Evolutionary conservation across 2,329 filamentous ascomycete species (phyloP).

Genomic region (Monilinia fructigena): DNA sequence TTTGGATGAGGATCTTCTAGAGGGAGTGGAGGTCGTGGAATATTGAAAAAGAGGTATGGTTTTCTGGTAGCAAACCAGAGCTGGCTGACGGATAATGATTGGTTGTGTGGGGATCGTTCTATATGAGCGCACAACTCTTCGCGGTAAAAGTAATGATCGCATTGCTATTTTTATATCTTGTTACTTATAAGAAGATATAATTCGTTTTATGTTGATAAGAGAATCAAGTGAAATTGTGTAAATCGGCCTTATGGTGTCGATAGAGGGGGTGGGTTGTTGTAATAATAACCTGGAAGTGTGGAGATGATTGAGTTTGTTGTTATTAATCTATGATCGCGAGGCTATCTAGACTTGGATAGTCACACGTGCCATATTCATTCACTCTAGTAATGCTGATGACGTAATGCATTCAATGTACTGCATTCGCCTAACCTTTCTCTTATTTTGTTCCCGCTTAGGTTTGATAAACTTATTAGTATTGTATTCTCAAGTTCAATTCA

Average conservation of each 20-base stretch:
- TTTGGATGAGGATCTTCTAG: constrained; percentile 6
- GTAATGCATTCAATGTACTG: background rate
- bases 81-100: background rate
- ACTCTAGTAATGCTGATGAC: background rate
- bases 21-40: background rate
- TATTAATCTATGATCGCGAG: too few relatives aligned
- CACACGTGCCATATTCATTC: too few relatives aligned
- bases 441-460: too few relatives aligned
- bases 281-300: too few relatives aligned
- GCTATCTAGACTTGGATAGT: too few relatives aligned
- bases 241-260: background rate
- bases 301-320: too few relatives aligned
- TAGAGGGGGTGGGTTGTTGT: too few relatives aligned
- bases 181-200: background rate
- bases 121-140: constrained; percentile 11
- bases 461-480: too few relatives aligned
- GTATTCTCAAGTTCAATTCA: too few relatives aligned
- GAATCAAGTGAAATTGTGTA: background rate
- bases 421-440: background rate
- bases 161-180: background rate
- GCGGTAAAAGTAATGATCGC: constrained; percentile 14
- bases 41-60: constrained; percentile 1
- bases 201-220: background rate
- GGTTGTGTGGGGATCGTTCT: background rate
- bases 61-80: constrained; percentile 4